These are phyloP conservation scores for Capniomyces stellatus DNA, from an alignment of 371 early-diverging fungal genomes.

Conservation along the genomic window DNA sequence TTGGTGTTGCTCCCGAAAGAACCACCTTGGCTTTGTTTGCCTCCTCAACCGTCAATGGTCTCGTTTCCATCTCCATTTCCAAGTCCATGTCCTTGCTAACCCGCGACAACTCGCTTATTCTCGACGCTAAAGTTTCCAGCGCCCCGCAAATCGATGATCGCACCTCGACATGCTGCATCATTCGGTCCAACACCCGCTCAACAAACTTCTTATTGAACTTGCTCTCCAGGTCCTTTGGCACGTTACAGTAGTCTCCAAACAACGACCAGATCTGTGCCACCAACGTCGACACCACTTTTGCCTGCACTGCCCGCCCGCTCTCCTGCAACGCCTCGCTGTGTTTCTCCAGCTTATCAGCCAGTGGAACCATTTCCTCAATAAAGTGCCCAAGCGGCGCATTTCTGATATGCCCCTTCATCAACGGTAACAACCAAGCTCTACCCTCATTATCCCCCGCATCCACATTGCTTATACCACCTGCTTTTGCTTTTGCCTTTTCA, in stretches of 20 bases:
- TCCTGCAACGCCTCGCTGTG: conserved; percentile 34
- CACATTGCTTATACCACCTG: no score
- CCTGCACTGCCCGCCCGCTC: conserved; percentile 38
- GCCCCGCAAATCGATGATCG: conserved; percentile 63
- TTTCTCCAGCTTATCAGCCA: conserved; percentile 54
- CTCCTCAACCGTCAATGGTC: background rate
- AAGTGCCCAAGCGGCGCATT: conserved; percentile 69
- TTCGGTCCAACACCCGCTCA: conserved; percentile 43
- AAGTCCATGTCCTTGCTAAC: no score
- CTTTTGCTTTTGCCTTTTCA: no score
- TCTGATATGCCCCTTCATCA: conserved; percentile 53
- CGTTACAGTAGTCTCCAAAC: conserved; percentile 65
- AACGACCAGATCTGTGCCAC: conserved; percentile 78
- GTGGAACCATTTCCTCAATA: conserved; percentile 42
- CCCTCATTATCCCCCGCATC: conserved; percentile 29
- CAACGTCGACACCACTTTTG: conserved; percentile 80
- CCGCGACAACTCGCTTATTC: no score
- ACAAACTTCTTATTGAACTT: conserved; percentile 43
- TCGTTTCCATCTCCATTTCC: no score
- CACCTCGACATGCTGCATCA: conserved; percentile 51
- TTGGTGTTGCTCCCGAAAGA: conserved; percentile 47
- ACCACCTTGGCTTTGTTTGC: conserved; percentile 27
- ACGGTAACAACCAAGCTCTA: conserved; percentile 65
- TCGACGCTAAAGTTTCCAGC: conserved; percentile 48
- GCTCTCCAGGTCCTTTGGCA: conserved; percentile 50